Percentiles rank a stretch among this genome's conserved stretches.
Conservation (phyloP, 2,329 filamentous ascomycete species). For the Penicillium sp. region DNA sequence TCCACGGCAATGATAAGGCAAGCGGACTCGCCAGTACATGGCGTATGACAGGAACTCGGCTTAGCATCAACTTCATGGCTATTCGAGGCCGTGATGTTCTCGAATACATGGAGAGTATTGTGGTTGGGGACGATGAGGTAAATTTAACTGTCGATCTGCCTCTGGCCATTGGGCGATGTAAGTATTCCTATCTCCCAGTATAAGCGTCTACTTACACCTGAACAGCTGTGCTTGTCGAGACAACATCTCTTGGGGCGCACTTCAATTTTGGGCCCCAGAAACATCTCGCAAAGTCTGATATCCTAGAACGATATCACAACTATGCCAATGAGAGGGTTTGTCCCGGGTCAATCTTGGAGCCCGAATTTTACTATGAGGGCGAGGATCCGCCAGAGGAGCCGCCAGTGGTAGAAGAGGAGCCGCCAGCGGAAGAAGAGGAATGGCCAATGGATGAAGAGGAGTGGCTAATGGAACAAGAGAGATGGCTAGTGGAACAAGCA, state of each 20-base stretch:
- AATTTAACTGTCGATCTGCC: not conserved
- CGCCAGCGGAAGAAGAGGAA: no score
- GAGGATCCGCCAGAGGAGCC: not conserved
- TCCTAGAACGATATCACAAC: not conserved
- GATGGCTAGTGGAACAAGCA: no score
- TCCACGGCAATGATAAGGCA: not conserved
- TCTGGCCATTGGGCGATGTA: not conserved
- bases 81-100: not conserved
- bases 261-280: not conserved
- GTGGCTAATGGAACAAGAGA: no score
- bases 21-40: not conserved
- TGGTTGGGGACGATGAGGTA: not conserved
- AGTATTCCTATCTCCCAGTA: not conserved
- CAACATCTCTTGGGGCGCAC: not conserved
- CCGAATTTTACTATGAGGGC: not conserved
- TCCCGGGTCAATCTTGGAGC: not conserved
- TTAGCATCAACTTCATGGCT: not conserved
- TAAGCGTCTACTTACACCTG: not conserved
- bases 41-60: not conserved
- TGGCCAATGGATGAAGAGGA: no score
- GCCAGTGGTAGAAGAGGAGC: no score
- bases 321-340: not conserved
- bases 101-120: not conserved
- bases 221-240: not conserved
- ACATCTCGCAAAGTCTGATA: not conserved